phyloP scores from a whole-genome alignment of 306 rosid species.

The Herpetospermum pedunculosum region DNA sequence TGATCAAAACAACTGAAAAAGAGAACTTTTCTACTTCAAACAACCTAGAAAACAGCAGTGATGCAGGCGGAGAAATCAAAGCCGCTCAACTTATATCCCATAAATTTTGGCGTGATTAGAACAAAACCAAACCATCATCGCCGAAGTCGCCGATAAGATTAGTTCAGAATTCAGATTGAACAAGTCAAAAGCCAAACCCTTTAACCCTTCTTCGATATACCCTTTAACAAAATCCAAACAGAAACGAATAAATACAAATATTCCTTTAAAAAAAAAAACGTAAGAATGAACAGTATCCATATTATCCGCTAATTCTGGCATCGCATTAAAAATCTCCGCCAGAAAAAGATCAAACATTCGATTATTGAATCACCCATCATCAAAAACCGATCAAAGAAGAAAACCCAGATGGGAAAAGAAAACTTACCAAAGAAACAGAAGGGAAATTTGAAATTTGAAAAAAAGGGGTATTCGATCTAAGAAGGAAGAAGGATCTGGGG shows the following conservation, averaged over 20 bases:
- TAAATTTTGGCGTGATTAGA: background rate
- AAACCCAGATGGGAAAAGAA: background rate
- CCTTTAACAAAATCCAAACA: background rate
- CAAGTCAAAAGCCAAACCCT: conserved; percentile 6
- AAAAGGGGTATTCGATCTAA: background rate
- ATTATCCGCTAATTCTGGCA: background rate
- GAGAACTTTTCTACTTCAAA: background rate
- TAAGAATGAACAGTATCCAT: background rate
- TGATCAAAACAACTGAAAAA: background rate
- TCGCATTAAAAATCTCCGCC: conserved; percentile 1
- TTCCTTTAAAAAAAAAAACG: background rate
- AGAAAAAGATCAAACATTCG: background rate
- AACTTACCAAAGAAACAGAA: conserved; percentile 3
- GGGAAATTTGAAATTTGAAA: background rate
- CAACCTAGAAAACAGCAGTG: conserved; percentile 1
- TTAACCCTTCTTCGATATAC: background rate
- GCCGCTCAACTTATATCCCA: conserved; percentile 2
- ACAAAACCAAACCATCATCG: conserved; percentile 3
- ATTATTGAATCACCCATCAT: background rate
- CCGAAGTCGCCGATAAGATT: conserved; percentile 1
- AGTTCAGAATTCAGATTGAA: conserved; percentile 3
- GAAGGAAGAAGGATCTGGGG: background rate
- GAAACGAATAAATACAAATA: background rate
- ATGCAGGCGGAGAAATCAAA: conserved; percentile 3
- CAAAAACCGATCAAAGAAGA: background rate